Evolutionary conservation across 176 grass and related monocot species (phyloP), one percentile per base, ranked within the genome.

Genomic region (Elymus sibiricus): DNA sequence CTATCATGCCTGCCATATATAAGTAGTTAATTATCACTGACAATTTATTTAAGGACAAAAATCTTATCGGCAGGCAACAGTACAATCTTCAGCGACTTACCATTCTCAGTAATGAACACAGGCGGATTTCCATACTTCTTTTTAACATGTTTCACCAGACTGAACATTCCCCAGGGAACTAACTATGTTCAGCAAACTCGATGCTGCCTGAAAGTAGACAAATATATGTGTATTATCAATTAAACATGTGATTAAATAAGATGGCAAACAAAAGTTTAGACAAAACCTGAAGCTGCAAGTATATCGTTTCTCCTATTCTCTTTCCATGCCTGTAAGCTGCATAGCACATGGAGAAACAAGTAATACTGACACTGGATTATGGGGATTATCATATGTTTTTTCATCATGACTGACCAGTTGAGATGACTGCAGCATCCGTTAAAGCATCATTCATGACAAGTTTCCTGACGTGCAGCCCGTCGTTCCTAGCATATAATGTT

Each of bases 401-500:
- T 42, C 11, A 16, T 76, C n/a, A 87, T 49, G 28, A 85, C 81
- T 87, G 86, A 98, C 91, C 87, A 55, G 96, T 95, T 74, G 76
- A 53, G 59, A 95, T 95, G 65, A 89, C 77, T 17, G 60, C 78
- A 22, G 90, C 46, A 86, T 98, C 93, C 0, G 91, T 89, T 64
- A 88, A 92, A 80, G 92, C 93, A 94, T 98, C 96, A 86, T 92
- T 66, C 82, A 98, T 65, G 67, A 95, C 81, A 77, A 98, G 75
- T 83, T 94, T 98, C 71, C 91, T 92, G 69, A 92, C 84, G 72
- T 76, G 61, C 72, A 56, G 89, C 79, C 93, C 76, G 75, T 98
- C 96, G 17, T 98, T 98, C 74, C 88, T 90, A 80, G 66, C 96
- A 94, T 98, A 98, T 77, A 95, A 76, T 82, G 93, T 87, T n/a